Evolutionary conservation across 768 basidiomycete species (phyloP), one percentile per base, ranked within the genome.

Genomic region (Pholiota molesta): DNA sequence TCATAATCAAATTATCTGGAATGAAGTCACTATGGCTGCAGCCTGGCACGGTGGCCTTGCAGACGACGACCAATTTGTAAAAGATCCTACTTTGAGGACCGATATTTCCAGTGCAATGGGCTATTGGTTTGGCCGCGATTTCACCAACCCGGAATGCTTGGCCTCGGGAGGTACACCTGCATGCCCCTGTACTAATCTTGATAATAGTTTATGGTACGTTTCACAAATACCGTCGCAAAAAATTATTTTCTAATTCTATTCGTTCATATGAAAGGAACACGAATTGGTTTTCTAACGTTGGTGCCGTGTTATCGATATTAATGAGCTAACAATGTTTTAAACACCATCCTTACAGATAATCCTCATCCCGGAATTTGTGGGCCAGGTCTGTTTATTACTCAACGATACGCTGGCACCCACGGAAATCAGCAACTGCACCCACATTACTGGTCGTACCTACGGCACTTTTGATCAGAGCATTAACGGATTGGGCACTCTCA

Each of bases 121-220:
- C 61, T 83, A 78, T 64, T 90, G 89, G 89, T 89, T 89, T 59
- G 66, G 70, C 21, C 81, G 83, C 59, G 88, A 89, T 63, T 85
- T 86, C 67, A 79, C 79, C 31, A 78, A 83, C 59, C 58, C 73
- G 0, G 79, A 78, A 21, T 90, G 89, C 67, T 69, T 89, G 29
- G 83, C 83, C 65, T 73, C 69, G 0, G 88, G 88, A 19, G 87
- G 87, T 5, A 79, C 77, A 5, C 35, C 72, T 5, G 64, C 73
- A 1, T 89, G 88, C 64, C 86, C 87, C 6, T 90, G 88, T 64
- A 72, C 73, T 11, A 84, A 84, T 9, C 77, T 80, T 5, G 84
- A 77, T 37, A 74, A 77, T 59, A 71, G 73, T 53, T 64, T 83
- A 39, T 81, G 80, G 78, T 75, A 68, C 47, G 66, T 66, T 40